phyloP scores from a whole-genome alignment of 2,329 filamentous ascomycete genomes.

The Dichotomopilus funicola region DNA sequence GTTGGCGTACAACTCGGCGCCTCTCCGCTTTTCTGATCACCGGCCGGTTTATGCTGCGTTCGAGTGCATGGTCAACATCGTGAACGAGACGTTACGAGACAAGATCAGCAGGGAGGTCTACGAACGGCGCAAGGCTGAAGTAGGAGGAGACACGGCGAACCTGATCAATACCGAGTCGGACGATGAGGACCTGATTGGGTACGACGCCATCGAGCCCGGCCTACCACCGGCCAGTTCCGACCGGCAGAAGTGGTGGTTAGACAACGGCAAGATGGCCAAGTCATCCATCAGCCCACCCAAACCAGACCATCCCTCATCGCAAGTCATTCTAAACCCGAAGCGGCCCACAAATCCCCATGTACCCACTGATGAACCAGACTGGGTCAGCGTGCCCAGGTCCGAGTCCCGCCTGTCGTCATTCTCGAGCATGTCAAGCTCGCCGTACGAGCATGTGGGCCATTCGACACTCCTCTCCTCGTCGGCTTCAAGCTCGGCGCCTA shows the following conservation, averaged over 20 bases:
- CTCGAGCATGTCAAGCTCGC: constrained; percentile 53
- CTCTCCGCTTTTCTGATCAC: constrained; percentile 87
- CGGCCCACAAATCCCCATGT: constrained; percentile 78
- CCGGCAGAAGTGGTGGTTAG: constrained; percentile 64
- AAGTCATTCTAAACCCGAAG: constrained; percentile 62
- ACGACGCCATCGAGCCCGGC: constrained; percentile 76
- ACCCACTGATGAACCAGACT: constrained; percentile 69
- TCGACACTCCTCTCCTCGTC: constrained; percentile 42
- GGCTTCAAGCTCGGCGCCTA: constrained; percentile 38
- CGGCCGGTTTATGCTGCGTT: constrained; percentile 92
- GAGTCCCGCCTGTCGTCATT: constrained; percentile 47
- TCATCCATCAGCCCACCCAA: constrained; percentile 63
- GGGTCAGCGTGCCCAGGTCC: constrained; percentile 61
- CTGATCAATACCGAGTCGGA: constrained; percentile 53
- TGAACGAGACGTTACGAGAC: constrained; percentile 70
- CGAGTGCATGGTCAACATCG: constrained; percentile 70
- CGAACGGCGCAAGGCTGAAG: constrained; percentile 56
- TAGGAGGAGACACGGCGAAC: constrained; percentile 57
- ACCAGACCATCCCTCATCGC: constrained; percentile 39
- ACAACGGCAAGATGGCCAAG: constrained; percentile 66
- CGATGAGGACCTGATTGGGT: constrained; percentile 75
- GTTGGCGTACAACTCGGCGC: constrained; percentile 72
- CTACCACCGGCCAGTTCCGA: constrained; percentile 62
- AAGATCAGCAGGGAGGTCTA: constrained; percentile 70
- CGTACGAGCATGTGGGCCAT: constrained; percentile 51